Evolutionary conservation across 2,329 filamentous ascomycete genomes (phyloP).

Genomic region (Calonectria pteridis): DNA sequence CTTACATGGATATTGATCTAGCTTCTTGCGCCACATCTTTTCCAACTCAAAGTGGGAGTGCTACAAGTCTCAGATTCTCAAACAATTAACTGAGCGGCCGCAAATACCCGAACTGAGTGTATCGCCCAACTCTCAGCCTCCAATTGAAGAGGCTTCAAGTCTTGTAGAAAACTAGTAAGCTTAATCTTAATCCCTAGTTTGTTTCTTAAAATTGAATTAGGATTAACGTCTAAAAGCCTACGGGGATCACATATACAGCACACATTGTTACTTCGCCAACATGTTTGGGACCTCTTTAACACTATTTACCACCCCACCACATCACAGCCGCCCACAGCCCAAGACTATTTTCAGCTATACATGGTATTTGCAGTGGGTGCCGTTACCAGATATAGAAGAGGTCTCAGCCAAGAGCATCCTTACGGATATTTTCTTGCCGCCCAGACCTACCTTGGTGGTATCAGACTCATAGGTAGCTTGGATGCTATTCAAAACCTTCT

Average conservation of each 20-base stretch:
- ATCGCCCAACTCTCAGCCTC: conserved; percentile 17
- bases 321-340: neutral
- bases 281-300: neutral
- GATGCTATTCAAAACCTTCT: conserved; percentile 37
- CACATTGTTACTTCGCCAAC: neutral
- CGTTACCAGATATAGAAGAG: neutral
- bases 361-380: neutral
- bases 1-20: neutral
- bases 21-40: conserved; percentile 27
- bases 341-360: neutral
- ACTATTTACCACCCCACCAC: neutral
- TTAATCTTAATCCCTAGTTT: neutral
- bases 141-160: conserved; percentile 3
- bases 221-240: neutral
- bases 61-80: conserved; percentile 28
- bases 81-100: conserved; percentile 27
- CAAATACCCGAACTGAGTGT: conserved; percentile 24
- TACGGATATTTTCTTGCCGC: conserved; percentile 1
- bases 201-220: neutral
- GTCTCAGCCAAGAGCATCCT: neutral
- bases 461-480: conserved; percentile 3
- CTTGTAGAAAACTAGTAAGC: conserved; percentile 6
- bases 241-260: neutral
- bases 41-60: conserved; percentile 29
- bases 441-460: neutral